A percentile compares a stretch with the other conserved stretches of the same genome.
phyloP scores from a whole-genome alignment of 2,329 filamentous ascomycete genomes.

The Apiospora saccharicola region DNA sequence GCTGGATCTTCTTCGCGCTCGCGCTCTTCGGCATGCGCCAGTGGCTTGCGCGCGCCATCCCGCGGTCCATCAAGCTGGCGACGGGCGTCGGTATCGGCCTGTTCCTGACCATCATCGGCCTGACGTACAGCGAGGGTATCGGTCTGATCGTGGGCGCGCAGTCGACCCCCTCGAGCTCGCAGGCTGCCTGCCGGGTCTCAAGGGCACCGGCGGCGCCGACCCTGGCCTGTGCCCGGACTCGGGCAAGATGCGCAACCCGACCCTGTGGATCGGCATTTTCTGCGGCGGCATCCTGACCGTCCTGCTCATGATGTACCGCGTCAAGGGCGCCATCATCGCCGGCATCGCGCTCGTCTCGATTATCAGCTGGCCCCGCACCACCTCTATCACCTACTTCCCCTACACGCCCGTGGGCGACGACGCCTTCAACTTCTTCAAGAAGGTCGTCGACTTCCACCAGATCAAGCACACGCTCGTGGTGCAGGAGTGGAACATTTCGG shows the following conservation, averaged over 20 bases:
- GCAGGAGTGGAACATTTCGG: constrained; percentile 75
- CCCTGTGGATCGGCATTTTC: constrained; percentile 90
- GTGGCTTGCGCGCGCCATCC: constrained; percentile 86
- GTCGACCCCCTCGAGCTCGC: constrained; percentile 77
- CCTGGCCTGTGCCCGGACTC: constrained; percentile 67
- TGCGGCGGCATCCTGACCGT: constrained; percentile 83
- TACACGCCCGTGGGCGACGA: constrained; percentile 72
- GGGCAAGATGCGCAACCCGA: constrained; percentile 81
- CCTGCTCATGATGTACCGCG: constrained; percentile 82
- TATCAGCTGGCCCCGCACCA: constrained; percentile 85
- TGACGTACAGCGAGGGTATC: constrained; percentile 84
- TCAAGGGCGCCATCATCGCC: constrained; percentile 86
- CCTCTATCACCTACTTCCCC: constrained; percentile 82
- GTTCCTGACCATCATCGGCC: constrained; percentile 78
- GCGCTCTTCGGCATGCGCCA: constrained; percentile 84
- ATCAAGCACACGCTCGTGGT: constrained; percentile 74
- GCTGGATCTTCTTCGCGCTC: constrained; percentile 82
- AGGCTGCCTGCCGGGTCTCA: constrained; percentile 62
- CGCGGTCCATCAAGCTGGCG: constrained; percentile 84
- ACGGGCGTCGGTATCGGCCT: constrained; percentile 87
- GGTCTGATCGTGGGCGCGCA: constrained; percentile 76
- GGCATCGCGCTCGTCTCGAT: constrained; percentile 86
- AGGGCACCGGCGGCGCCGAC: constrained; percentile 38
- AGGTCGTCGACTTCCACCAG: constrained; percentile 84
- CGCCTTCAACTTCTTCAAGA: constrained; percentile 85